Evolutionary conservation across 371 early-diverging fungal species (phyloP), one percentile per base, ranked within the genome.

Genomic region (Mucor irregularis): DNA sequence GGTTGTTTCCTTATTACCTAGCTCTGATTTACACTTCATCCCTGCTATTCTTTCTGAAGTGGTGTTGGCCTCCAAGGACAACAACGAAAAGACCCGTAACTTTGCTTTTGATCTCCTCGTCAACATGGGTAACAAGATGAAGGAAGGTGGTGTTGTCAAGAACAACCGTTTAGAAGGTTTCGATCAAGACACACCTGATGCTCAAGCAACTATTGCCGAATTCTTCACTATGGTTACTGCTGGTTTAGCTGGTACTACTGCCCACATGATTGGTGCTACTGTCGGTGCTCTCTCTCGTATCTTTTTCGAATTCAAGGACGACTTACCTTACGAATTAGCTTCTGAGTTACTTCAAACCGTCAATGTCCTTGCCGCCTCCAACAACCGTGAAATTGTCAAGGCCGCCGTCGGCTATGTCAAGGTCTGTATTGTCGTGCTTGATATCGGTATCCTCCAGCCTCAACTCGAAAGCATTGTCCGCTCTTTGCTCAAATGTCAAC

Each of bases 191-290:
- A 64, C 73, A 5, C 80, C 74, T 51, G 85, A 81, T 61, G 70
- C 78, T 8, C 52, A 62, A 26, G 87, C 87, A 5, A 73, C 53
- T 14, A 73, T 88, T 28, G 50, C 69, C 48, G 88, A 88, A 54
- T 88, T 76, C 56, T 88, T 92, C 57, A 86, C 85, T 40, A 96
- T 97, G 95, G 88, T 94, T 3, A 79, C 87, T 1, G 98, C 99
- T 33, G 99, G 98, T 74, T 80, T 98, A 59, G 96, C 93, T 1
- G 97, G 92, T 31, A 81, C 85, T 19, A 91, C 96, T 3, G 86
- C 95, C 3, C 86, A 90, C 57, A 96, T 98, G 96, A 91, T 95
- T 42, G 86, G 90, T 54, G 98, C 99, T 2, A 85, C 96, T 3
- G 88, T 97, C 22, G 83, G 89, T 0, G 81, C 90, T 4, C 66